A percentile compares a stretch with the other conserved stretches of the same genome.
Evolutionary conservation across 1,139 yeast species (phyloP).

Genomic region (Geotrichum reessii): DNA sequence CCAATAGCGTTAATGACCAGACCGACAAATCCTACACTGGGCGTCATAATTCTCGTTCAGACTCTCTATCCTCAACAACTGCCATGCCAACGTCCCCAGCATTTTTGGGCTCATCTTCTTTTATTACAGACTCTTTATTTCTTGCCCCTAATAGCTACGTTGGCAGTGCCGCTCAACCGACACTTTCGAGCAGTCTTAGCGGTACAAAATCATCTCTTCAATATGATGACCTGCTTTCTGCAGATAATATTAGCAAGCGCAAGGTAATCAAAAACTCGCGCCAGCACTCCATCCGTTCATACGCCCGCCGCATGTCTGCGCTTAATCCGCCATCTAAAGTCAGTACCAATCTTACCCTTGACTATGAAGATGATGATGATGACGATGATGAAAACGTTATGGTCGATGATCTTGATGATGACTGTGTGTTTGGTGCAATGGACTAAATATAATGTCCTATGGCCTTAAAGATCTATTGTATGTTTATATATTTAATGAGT

Average conservation of each 20-base stretch:
- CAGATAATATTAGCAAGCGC: constrained; percentile 5
- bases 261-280: not conserved
- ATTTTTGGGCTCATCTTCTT: constrained; percentile 1
- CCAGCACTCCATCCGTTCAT: constrained; percentile 8
- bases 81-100: constrained; percentile 4
- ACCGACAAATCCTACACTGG: not conserved
- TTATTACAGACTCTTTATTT: constrained; percentile 16
- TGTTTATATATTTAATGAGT: no score
- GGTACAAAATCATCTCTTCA: constrained; percentile 11
- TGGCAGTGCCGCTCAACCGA: not conserved
- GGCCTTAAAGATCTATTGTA: no score
- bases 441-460: no score
- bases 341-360: constrained; percentile 9
- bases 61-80: constrained; percentile 6
- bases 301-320: constrained; percentile 15
- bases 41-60: constrained; percentile 1
- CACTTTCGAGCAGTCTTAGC: constrained; percentile 3
- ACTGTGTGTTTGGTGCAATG: constrained; percentile 17
- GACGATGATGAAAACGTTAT: constrained; percentile 8
- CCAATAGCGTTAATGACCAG: constrained; percentile 2
- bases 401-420: constrained; percentile 11
- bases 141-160: constrained; percentile 4
- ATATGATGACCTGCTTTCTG: constrained; percentile 13
- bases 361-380: constrained; percentile 13
- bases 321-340: constrained; percentile 16